Evolutionary conservation across 2,329 filamentous ascomycete species (phyloP).

Genomic region (Periconia macrospinosa): DNA sequence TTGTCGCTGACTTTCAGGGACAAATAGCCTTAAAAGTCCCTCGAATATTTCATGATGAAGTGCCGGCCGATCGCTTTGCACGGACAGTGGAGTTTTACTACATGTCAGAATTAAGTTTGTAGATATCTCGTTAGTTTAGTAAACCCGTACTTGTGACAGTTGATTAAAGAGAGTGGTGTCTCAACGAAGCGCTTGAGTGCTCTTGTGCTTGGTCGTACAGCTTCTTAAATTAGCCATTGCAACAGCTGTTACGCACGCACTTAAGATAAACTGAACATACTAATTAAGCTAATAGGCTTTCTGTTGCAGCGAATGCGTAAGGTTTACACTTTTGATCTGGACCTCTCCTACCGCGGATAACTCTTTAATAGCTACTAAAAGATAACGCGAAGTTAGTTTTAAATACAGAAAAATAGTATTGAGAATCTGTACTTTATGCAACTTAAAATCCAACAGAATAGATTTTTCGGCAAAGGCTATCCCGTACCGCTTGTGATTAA

Average conservation of each 20-base stretch:
- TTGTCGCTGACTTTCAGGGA: conserved; percentile 11
- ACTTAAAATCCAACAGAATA: conserved; percentile 17
- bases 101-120: conserved; percentile 15
- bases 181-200: conserved; percentile 16
- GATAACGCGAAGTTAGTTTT: conserved; percentile 12
- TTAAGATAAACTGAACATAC: conserved; percentile 10
- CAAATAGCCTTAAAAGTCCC: conserved; percentile 15
- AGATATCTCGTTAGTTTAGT: conserved; percentile 9
- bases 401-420: conserved; percentile 14
- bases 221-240: conserved; percentile 11
- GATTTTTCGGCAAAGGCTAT: conserved; percentile 6
- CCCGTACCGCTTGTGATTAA: conserved; percentile 17
- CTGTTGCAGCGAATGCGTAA: conserved; percentile 7
- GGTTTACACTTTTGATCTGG: conserved; percentile 1
- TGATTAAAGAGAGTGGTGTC: conserved; percentile 13
- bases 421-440: conserved; percentile 17
- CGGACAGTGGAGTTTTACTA: not conserved
- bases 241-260: not conserved
- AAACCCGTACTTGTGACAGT: conserved; percentile 7
- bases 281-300: conserved; percentile 25
- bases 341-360: conserved; percentile 10
- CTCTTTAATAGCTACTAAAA: conserved; percentile 17
- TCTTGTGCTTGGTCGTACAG: conserved; percentile 26
- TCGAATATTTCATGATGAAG: conserved; percentile 15
- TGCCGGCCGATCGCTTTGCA: conserved; percentile 15